Evolutionary conservation across 1,284 basidiomycete species (phyloP).

Genomic region (Puccinia novopanici): DNA sequence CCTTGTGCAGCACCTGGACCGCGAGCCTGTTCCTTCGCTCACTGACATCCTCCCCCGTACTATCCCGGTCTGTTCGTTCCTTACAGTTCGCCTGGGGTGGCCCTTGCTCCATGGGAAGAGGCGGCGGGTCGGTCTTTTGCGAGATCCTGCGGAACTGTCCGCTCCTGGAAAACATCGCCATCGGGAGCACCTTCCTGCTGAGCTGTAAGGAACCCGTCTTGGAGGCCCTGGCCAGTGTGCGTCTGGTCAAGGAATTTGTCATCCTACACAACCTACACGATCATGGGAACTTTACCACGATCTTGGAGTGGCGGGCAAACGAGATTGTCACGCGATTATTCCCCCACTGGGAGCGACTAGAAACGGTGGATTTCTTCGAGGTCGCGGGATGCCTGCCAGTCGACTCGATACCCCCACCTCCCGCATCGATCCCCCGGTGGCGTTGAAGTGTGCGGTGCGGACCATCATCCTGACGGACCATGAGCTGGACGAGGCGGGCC

Average conservation of each 20-base stretch:
- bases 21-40: not conserved
- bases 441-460: not conserved
- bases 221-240: not conserved
- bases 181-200: not conserved
- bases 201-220: constrained; percentile 4
- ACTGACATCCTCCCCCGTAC: not conserved
- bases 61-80: not conserved
- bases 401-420: not conserved
- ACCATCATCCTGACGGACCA: not conserved
- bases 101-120: not conserved
- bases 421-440: not conserved
- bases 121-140: not conserved
- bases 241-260: not conserved
- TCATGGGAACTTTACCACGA: too few relatives aligned
- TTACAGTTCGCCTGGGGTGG: constrained; percentile 4
- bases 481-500: not conserved
- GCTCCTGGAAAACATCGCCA: constrained; percentile 14
- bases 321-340: not conserved
- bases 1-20: not conserved
- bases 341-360: not conserved
- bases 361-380: not conserved
- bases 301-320: not conserved
- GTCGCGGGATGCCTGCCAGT: not conserved
- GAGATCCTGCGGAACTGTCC: constrained; percentile 3
- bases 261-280: not conserved